Evolutionary conservation across 192 early-diverging fungal genomes (phyloP), one percentile per base, ranked within the genome.

Genomic region (Haplosporangium gracile): DNA sequence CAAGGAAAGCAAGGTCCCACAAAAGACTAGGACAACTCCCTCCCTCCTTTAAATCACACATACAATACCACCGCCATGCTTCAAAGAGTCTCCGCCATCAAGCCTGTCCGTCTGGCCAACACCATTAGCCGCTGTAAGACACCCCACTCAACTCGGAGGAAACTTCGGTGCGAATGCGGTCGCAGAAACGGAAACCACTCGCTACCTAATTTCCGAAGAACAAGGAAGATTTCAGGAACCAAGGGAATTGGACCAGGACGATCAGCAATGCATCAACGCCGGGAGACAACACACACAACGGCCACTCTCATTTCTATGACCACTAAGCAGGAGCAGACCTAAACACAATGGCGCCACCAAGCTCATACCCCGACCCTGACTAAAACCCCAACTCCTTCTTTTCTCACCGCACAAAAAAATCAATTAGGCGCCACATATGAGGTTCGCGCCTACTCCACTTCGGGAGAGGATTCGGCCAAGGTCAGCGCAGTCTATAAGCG

Each of bases 361-460:
- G 49, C 49, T 51, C 49, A 51, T 18, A 20, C 5, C 18, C 49
- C 49, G 5, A 32, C 26, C 11, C 26, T 65, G 26, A 65, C 60
- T 65, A 65, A 65, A 65, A 65, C 6, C n/a, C 60, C 2, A 26
- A 24, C n/a, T 24, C 24, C 24, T 65, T 29, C 29, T 9, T 10
- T 7, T 29, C 8, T 13, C 26, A 65, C 60, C 60, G 10, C n/a
- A 26, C n/a, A 40, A 51, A 51, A 16, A 51, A 18, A 51, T 18
- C 18, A 18, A 51, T n/a, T 81, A 86, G 84, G 77, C 79, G 68
- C 81, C 72, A 80, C 73, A 51, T 75, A 80, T 68, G 84, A 78
- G 40, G n/a, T 76, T 47, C 78, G 84, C 22, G 76, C 84, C 36
- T 86, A 74, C 38, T 47, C 63, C 6, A 68, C 53, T 20, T 55